Base-by-base conservation (phyloP, 257 asterid genomes). In the Leptodermis oblonga region DNA sequence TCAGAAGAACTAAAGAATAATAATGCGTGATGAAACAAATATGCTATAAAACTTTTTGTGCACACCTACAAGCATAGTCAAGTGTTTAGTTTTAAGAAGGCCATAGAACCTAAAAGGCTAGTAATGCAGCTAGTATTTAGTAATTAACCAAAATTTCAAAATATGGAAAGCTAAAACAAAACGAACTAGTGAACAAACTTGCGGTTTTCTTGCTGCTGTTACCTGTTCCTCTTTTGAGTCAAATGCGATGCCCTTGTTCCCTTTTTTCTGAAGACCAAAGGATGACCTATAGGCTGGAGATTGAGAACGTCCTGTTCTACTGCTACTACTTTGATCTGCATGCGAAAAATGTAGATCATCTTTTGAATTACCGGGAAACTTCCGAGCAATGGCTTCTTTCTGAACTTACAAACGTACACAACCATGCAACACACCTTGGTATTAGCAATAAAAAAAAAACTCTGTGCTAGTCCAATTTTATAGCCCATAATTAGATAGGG, bases 161-260 rank as follows among this genome's bases (percentile, higher is more conserved):
- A 7, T 0, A 61, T 34, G 66, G 43, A 59, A 61, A 20, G 25
- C 64, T 61, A 20, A 34, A 37, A 36, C 18, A 36, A 37, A 36
- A 62, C 6, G 30, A 41, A 13, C 25, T 4, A 37, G 31, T 13
- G 7, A 2, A n/a, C 2, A 67, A 67, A 49, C 31, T 51, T 2
- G 4, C 4, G 33, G 26, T 31, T 43, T 31, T 48, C 46, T 20
- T 18, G 70, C 46, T 31, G 33, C 45, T 34, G 15, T 48, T 85
- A 86, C 96, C 95, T 82, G 86, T 70, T 75, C 85, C 71, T 85
- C 94, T 58, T 79, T 79, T 26, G 69, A 65, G 54, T 86, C 86
- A 60, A 81, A 73, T 30, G 65, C 36, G 63, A 67, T 54, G 63
- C 83, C 92, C 70, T 76, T 83, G 81, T 62, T 82, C 74, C 84